Conservation (phyloP, 2,329 filamentous ascomycete genomes). For the Alternaria atra region DNA sequence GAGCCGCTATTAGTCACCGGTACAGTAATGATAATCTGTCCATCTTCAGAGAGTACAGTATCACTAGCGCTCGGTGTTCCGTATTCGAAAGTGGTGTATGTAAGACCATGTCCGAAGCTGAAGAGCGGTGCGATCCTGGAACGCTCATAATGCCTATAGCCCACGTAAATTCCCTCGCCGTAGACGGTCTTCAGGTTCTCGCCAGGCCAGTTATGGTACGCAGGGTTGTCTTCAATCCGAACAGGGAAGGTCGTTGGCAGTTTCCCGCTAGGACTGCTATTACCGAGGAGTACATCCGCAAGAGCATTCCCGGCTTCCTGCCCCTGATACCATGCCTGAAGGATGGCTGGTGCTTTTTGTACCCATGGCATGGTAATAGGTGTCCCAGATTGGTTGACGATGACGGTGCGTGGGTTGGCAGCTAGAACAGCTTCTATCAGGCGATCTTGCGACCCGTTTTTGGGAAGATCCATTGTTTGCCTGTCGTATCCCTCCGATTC, state of each 20-base stretch:
- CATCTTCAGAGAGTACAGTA: conserved; percentile 58
- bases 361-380: conserved; percentile 77
- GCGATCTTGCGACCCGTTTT: conserved; percentile 66
- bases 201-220: conserved; percentile 76
- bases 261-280: conserved; percentile 78
- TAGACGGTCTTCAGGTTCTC: conserved; percentile 75
- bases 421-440: conserved; percentile 70
- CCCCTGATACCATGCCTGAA: conserved; percentile 86
- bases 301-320: conserved; percentile 85
- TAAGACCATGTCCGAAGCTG: conserved; percentile 80
- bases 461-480: conserved; percentile 67
- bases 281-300: conserved; percentile 78
- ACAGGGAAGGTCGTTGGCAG: conserved; percentile 76
- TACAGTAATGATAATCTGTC: conserved; percentile 58
- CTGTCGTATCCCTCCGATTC: conserved; percentile 76
- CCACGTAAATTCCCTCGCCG: conserved; percentile 76
- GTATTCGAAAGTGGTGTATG: conserved; percentile 77
- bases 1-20: conserved; percentile 66
- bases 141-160: conserved; percentile 77
- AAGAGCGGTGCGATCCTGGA: conserved; percentile 69
- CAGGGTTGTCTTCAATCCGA: conserved; percentile 68
- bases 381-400: conserved; percentile 80
- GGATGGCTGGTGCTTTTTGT: conserved; percentile 68
- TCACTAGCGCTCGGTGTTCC: conserved; percentile 64
- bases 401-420: conserved; percentile 72